phyloP scores from a whole-genome alignment of 2,329 filamentous ascomycete species.

The Xylogone sp. region DNA sequence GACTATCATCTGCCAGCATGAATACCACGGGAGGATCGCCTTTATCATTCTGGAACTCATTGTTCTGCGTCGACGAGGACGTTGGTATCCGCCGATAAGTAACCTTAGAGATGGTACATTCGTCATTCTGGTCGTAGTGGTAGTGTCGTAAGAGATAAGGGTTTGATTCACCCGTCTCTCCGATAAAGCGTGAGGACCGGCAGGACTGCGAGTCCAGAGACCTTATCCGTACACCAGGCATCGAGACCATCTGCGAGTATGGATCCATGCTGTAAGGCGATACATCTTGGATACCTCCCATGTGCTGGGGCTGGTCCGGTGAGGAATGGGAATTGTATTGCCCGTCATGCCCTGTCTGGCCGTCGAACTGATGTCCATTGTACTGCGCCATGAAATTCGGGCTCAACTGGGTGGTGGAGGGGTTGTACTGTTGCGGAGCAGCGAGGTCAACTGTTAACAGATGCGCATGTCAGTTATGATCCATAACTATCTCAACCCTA shows the following conservation, averaged over 20 bases:
- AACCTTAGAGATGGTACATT: conserved; percentile 27
- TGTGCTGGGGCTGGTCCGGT: conserved; percentile 18
- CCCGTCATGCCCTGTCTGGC: conserved; percentile 18
- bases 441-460: neutral
- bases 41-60: conserved; percentile 17
- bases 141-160: conserved; percentile 27
- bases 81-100: conserved; percentile 26
- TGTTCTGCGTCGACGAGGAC: conserved; percentile 7
- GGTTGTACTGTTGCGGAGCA: conserved; percentile 21
- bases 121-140: conserved; percentile 26
- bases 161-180: conserved; percentile 29
- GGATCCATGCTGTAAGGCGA: conserved; percentile 23
- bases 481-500: neutral
- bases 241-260: conserved; percentile 20
- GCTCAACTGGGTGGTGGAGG: conserved; percentile 20
- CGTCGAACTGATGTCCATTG: conserved; percentile 19
- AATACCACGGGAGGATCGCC: conserved; percentile 27
- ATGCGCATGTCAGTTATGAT: neutral
- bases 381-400: conserved; percentile 24
- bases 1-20: conserved; percentile 26
- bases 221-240: conserved; percentile 15
- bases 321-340: conserved; percentile 15
- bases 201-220: conserved; percentile 22
- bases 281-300: conserved; percentile 18
- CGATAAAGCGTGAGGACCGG: conserved; percentile 24